Base-by-base conservation (phyloP, 257 asterid genomes). In the Capsicum chinense region DNA sequence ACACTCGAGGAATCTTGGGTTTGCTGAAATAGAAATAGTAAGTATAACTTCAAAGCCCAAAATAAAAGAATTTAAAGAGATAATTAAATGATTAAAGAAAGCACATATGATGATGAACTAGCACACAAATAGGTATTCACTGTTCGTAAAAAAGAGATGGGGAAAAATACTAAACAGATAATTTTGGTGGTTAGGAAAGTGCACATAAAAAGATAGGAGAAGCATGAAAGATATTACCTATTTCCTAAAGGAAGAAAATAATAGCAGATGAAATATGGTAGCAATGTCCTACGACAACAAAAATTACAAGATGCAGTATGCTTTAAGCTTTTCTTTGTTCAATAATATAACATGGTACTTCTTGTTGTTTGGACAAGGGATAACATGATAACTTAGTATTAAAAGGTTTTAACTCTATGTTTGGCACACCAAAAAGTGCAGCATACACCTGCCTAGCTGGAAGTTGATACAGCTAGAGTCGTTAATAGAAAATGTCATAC, bases 1-100 rank as follows among this genome's bases (percentile, higher is more conserved):
- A 16, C n/a, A 70, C 56, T 54, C 56, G 68, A 82, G 58, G 82
- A 85, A 81, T 82, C 84, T 83, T 87, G 89, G 69, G 85, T 67
- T 67, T 52, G 79, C 87, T 88, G 84, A 80, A 83, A 85, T 39
- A n/a, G 56, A 84, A 42, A 56, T 17, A 35, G 15, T 14, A 14
- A 15, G 60, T n/a, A 12, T 42, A 10, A 52, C 76, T 79, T 58
- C 37, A 33, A 26, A 13, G 15, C 21, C 63, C 16, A 48, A 10
- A 44, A 42, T 10, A 4, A 54, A 67, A 76, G 59, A 48, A 21
- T 10, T 39, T 79, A 42, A 82, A 63, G 54, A 15, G 54, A 82
- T 50, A 54, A 50, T 15, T 33, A 81, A 44, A 81, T 62, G 10
- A 19, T 62, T 44, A 39, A 76, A 44, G 13, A 66, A 21, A 17